Percentiles rank a stretch among this genome's conserved stretches.
phyloP scores from a whole-genome alignment of 208 protist species.

The Naegleria lovaniensis region DNA sequence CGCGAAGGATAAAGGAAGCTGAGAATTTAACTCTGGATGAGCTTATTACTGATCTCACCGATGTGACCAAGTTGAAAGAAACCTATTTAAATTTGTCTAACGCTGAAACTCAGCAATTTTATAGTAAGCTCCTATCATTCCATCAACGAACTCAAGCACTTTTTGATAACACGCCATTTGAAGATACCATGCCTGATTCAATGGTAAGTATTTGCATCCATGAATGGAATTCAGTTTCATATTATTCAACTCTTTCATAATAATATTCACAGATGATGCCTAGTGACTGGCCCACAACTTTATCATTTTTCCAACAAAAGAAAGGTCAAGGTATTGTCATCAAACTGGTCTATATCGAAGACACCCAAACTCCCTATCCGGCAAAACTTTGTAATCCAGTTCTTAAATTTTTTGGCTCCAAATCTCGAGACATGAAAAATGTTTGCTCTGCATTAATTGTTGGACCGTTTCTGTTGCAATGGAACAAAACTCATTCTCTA shows the following conservation, averaged over 20 bases:
- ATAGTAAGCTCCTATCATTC: neutral
- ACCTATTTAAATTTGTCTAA: slow-evolving; percentile 3
- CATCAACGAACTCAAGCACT: neutral
- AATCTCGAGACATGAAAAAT: neutral
- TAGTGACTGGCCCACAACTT: slow-evolving; percentile 17
- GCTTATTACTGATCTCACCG: neutral
- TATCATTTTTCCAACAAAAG: slow-evolving; percentile 15
- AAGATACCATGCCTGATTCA: slow-evolving; percentile 8
- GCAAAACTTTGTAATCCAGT: neutral
- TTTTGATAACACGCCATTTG: neutral
- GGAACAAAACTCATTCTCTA: slow-evolving; percentile 8
- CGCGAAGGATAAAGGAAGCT: neutral
- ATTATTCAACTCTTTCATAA: too few species aligned
- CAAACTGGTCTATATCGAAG: neutral
- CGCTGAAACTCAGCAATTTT: slow-evolving; percentile 16
- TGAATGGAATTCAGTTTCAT: too few species aligned
- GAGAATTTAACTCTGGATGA: neutral
- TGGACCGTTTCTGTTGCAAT: slow-evolving; percentile 2
- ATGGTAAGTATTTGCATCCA: neutral
- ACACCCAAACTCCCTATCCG: neutral
- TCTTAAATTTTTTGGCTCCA: slow-evolving; percentile 3
- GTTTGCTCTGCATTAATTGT: neutral
- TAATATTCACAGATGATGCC: neutral
- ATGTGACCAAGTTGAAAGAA: slow-evolving; percentile 8
- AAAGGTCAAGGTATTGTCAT: slow-evolving; percentile 7